Base-by-base conservation (phyloP, 2,329 filamentous ascomycete species). In the Cephalotrichum gorgonifer region DNA sequence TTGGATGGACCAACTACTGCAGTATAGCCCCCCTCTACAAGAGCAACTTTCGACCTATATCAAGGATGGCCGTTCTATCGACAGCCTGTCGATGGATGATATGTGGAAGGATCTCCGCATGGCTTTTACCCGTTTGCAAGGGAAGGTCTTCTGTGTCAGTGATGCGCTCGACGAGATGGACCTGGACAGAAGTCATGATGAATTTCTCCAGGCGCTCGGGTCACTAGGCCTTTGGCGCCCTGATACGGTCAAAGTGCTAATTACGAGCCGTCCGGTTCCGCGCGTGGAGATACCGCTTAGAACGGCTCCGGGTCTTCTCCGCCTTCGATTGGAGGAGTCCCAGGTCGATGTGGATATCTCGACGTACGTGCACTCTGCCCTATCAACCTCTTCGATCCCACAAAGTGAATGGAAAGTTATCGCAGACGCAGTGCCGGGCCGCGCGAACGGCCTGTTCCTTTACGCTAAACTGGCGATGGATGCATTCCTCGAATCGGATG, bases 151-250 rank as follows among this genome's bases (percentile, higher is more conserved):
- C 46, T 67, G 64, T 30, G 58, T 74, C 2, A 59, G 60, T 0
- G 71, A 73, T 51, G 70, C 69, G 0, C 58, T 74, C 2, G 72
- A 75, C 51, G 71, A 75, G 55, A 72, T 74, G 64, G 65, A 71
- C 38, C 39, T n/a, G n/a, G n/a, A n/a, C n/a, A n/a, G 55, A 17
- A 63, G 57, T 0, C 56, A 67, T 15, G 61, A 64, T 3, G 35
- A 51, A 0, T 69, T 72, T 27, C 51, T 72, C 3, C 43, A 59
- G 3, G 44, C 54, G 2, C 55, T 74, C 0, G 58, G 56, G 1
- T 47, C 52, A 0, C 56, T 74, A 1, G 65, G 63, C 0, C 51
- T 57, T 4, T 59, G 56, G 54, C 54, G 51, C 3, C 61, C 67
- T 1, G 47, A 43, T 0, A 56, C 53, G 7, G 56, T 71, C 50